Conservation (phyloP, 1,139 yeast species). For the Candida tropicalis region DNA sequence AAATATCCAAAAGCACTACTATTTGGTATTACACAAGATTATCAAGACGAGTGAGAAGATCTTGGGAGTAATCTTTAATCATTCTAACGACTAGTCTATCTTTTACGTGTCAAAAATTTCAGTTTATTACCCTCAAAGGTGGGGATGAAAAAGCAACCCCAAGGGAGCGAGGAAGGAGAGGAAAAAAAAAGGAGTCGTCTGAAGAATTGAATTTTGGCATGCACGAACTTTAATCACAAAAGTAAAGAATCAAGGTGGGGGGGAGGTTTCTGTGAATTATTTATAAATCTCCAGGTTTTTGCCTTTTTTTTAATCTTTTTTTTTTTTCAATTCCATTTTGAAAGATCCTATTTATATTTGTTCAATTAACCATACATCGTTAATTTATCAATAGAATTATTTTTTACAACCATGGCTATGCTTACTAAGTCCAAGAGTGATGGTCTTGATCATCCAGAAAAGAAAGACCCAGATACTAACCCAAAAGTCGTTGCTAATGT, state of each 20-base stretch:
- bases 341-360: too few species aligned
- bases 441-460: constrained; percentile 5
- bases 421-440: constrained; percentile 6
- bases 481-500: constrained; percentile 14
- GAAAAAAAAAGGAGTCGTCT: not conserved
- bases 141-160: not conserved
- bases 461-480: constrained; percentile 16
- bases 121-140: not conserved
- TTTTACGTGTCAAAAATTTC: not conserved
- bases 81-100: too few species aligned
- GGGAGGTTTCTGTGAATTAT: not conserved
- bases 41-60: too few species aligned
- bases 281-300: too few species aligned
- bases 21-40: too few species aligned
- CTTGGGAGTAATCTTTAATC: too few species aligned
- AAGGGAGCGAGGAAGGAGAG: not conserved
- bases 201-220: not conserved
- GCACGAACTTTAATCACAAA: not conserved
- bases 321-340: not conserved
- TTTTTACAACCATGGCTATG: constrained; percentile 12
- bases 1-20: too few species aligned
- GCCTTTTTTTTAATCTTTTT: not conserved
- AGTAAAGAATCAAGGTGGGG: not conserved
- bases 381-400: not conserved
- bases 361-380: not conserved